phyloP scores from a whole-genome alignment of 768 basidiomycete genomes.

The Phlebiopsis gigantea region DNA sequence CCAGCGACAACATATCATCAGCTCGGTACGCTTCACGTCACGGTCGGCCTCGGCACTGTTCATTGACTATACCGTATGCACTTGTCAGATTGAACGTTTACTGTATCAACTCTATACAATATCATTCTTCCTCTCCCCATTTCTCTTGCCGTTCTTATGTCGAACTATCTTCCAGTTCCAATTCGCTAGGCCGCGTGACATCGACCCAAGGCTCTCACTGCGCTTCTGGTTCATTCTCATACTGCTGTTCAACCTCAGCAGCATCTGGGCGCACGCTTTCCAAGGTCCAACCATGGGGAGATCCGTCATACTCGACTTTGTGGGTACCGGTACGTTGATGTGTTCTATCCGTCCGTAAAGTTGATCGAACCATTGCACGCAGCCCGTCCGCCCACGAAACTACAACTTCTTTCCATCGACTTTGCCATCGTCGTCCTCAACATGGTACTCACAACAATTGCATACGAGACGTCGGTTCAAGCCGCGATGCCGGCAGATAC shows the following conservation, averaged over 20 bases:
- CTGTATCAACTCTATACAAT: conserved; percentile 69
- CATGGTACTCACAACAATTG: conserved; percentile 57
- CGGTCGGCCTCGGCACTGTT: not conserved
- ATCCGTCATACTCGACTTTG: conserved; percentile 68
- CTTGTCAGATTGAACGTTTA: conserved; percentile 56
- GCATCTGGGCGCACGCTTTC: conserved; percentile 57
- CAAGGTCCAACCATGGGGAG: conserved; percentile 51
- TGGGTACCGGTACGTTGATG: conserved; percentile 60
- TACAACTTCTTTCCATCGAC: conserved; percentile 64
- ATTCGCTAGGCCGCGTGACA: conserved; percentile 61
- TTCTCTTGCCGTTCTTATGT: conserved; percentile 48
- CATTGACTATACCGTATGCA: not conserved
- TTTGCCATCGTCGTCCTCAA: conserved; percentile 63
- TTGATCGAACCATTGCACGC: not conserved
- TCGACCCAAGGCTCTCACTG: conserved; percentile 59
- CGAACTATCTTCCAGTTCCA: conserved; percentile 60
- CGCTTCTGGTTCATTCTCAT: conserved; percentile 63
- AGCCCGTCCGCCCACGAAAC: conserved; percentile 53
- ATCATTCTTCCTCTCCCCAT: conserved; percentile 75
- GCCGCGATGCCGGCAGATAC: conserved; percentile 35
- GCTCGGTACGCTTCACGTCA: conserved; percentile 17
- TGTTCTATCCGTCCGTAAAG: not conserved
- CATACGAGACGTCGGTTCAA: conserved; percentile 56
- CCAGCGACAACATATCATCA: conserved; percentile 27
- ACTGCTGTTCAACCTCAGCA: conserved; percentile 50